Percentiles rank a stretch among this genome's conserved stretches.
These are phyloP conservation scores for Trichoderma cornu-damae DNA, from an alignment of 2,329 filamentous ascomycete genomes.

Conservation along the genomic window DNA sequence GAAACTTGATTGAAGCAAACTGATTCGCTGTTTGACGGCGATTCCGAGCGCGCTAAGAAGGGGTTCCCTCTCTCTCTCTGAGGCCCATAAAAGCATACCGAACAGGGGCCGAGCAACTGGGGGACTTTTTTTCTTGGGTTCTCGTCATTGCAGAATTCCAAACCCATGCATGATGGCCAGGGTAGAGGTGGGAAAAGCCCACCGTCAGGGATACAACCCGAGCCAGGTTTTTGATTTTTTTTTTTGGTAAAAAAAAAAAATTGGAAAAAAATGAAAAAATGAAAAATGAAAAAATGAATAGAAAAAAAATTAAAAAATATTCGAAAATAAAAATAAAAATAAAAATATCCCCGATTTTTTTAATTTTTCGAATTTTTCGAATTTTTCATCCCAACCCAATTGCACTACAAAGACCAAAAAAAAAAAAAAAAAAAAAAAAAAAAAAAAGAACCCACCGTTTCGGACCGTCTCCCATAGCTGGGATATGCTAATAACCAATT, in stretches of 20 bases:
- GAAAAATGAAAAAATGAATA: too few species aligned
- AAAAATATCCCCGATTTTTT: background rate
- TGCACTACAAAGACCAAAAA: background rate
- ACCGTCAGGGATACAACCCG: conserved; percentile 2
- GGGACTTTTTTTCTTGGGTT: too few species aligned
- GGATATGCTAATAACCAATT: background rate
- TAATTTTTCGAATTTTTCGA: background rate
- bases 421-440: too few species aligned
- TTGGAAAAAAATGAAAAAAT: too few species aligned
- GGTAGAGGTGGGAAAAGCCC: conserved; percentile 5
- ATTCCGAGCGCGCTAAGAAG: conserved; percentile 9
- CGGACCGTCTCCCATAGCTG: conserved; percentile 12
- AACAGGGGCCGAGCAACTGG: conserved; percentile 2
- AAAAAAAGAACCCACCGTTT: conserved; percentile 10
- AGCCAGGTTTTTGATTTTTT: background rate
- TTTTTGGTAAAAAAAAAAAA: background rate
- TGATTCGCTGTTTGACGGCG: conserved; percentile 1
- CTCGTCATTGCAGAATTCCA: conserved; percentile 5
- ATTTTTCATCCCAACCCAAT: background rate
- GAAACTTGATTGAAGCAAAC: background rate
- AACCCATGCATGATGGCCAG: conserved; percentile 1
- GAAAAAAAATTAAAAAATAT: too few species aligned
- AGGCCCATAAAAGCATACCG: background rate
- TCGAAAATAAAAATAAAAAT: background rate
- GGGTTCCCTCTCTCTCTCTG: too few species aligned